Base-by-base conservation (phyloP, 352 stramenopile genomes). In the Phytophthora boehmeriae region DNA sequence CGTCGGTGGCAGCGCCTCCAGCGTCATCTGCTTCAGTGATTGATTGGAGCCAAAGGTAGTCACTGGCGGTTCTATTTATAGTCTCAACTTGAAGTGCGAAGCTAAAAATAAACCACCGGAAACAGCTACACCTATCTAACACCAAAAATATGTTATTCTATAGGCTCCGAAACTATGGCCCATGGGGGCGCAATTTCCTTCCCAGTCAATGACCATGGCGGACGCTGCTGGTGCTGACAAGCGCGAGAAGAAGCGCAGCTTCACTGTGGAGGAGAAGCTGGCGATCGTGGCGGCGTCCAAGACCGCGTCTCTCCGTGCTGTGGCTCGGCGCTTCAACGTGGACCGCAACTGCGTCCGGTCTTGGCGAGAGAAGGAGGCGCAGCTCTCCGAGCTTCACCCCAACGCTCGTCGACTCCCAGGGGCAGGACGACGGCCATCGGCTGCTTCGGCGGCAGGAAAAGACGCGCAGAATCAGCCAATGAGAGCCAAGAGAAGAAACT, bases 301-400 rank as follows among this genome's bases (percentile, higher is more conserved):
- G 53, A 67, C 48, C 49, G 68, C 80, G 52, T 89, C 79, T 36
- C 63, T 91, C 32, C 76, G 76, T 13, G 71, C 77, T 0, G 78
- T 84, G 14, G 80, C 82, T 32, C 74, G 72, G 16, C 80, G 81
- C 42, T 90, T 82, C 72, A 84, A 85, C 52, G 78, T 89, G 20
- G 80, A 90, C 57, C 78, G 80, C 63, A 92, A 89, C 66, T 89
- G 78, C 58, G 85, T 92, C 43, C 78, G 83, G 49, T 66, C 78
- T 53, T 92, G 80, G 80, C 56, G 78, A 2, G 76, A 89, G 53
- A 85, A 89, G 58, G 78, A 92, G 56, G 43, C 66, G 32, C 74
- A 88, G 55, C 71, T 91, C 2, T 44, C 79, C 27, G 77, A 76
- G 54, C 63, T 88, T 20, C 66, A 83, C 17, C 78, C 82, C 1